Percentiles rank a stretch among this genome's conserved stretches.
Conservation (phyloP, 2,329 filamentous ascomycete species). For the Plectosphaerella sp. region DNA sequence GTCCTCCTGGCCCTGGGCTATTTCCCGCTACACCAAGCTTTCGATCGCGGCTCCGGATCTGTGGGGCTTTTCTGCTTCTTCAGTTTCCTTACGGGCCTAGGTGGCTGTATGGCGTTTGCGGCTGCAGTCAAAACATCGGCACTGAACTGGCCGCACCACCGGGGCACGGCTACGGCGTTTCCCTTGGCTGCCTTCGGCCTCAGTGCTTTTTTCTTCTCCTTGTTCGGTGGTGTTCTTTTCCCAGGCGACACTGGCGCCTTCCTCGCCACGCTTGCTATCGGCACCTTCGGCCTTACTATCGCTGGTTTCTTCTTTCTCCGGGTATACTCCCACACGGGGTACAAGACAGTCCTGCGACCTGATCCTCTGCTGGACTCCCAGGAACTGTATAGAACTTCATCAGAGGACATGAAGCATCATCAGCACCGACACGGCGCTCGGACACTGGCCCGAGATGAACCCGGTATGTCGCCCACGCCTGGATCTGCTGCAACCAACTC, state of each 20-base stretch:
- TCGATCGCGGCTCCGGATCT: constrained; percentile 60
- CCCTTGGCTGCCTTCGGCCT: constrained; percentile 89
- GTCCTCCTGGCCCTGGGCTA: constrained; percentile 74
- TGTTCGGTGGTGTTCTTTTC: constrained; percentile 71
- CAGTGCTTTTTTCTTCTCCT: constrained; percentile 94
- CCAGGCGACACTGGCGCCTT: constrained; percentile 80
- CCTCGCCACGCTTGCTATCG: constrained; percentile 72
- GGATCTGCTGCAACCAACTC: constrained; percentile 1
- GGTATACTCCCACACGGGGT: constrained; percentile 60
- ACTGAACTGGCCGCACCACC: constrained; percentile 84
- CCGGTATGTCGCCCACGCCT: constrained; percentile 55
- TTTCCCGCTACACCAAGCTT: constrained; percentile 78
- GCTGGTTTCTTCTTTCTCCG: constrained; percentile 80
- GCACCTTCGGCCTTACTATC: constrained; percentile 73
- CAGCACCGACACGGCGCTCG: constrained; percentile 26
- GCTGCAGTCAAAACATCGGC: constrained; percentile 83
- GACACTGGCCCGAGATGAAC: constrained; percentile 37
- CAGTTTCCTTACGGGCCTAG: constrained; percentile 79
- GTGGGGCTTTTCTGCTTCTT: constrained; percentile 69
- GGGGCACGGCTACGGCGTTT: constrained; percentile 91
- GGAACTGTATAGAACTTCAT: constrained; percentile 34
- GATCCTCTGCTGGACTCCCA: constrained; percentile 21
- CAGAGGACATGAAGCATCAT: constrained; percentile 34
- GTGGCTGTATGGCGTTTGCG: constrained; percentile 86
- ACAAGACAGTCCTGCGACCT: constrained; percentile 48